phyloP scores from a whole-genome alignment of 805 yeast genomes.

The Metschnikowia chrysomelidarum region DNA sequence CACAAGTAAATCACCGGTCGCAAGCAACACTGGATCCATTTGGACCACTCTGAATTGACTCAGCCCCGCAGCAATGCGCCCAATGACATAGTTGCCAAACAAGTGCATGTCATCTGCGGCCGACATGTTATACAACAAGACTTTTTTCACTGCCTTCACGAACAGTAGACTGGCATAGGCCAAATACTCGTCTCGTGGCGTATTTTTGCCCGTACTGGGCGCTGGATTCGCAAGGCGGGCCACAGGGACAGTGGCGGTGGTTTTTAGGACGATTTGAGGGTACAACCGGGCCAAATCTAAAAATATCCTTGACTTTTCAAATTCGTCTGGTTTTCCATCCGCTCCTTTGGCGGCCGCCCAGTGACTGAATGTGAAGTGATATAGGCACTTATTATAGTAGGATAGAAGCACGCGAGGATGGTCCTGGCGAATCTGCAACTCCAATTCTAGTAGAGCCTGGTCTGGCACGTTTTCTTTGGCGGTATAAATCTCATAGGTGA shows the following conservation, averaged over 20 bases:
- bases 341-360: conserved; percentile 8
- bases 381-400: conserved; percentile 41
- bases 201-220: neutral
- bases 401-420: conserved; percentile 39
- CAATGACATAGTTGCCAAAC: conserved; percentile 37
- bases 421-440: conserved; percentile 33
- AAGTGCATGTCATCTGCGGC: conserved; percentile 23
- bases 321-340: neutral
- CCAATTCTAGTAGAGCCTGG: conserved; percentile 40
- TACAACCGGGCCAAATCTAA: conserved; percentile 16
- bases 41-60: conserved; percentile 27
- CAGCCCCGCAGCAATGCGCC: conserved; percentile 6
- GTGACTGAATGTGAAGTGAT: conserved; percentile 34
- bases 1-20: conserved; percentile 39
- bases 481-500: conserved; percentile 31
- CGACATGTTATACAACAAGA: conserved; percentile 34
- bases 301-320: neutral
- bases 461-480: conserved; percentile 27
- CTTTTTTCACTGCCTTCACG: conserved; percentile 40
- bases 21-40: conserved; percentile 37
- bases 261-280: conserved; percentile 26
- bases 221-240: conserved; percentile 33
- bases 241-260: conserved; percentile 21
- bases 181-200: conserved; percentile 23
- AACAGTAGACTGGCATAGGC: conserved; percentile 37